phyloP scores from a whole-genome alignment of 805 yeast species.

The Metschnikowia continentalis region DNA sequence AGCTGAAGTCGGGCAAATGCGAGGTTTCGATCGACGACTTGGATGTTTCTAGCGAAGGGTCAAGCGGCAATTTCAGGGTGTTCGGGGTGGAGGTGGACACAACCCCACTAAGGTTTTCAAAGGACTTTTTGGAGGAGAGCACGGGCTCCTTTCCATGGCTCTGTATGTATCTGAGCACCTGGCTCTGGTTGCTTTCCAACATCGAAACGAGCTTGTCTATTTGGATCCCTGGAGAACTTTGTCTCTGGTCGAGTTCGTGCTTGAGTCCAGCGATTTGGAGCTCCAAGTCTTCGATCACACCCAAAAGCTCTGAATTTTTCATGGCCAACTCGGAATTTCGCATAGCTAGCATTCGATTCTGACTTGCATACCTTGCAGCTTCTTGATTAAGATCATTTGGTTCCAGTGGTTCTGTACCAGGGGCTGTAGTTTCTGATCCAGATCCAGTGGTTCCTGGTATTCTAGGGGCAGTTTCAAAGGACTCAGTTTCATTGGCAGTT shows the following conservation, averaged over 20 bases:
- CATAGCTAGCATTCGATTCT: conserved; percentile 58
- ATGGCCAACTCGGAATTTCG: conserved; percentile 51
- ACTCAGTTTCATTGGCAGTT: neutral
- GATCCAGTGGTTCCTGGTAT: neutral
- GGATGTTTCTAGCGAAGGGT: neutral
- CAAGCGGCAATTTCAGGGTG: neutral
- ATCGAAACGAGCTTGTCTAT: neutral
- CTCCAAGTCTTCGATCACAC: conserved; percentile 44
- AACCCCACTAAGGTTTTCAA: neutral
- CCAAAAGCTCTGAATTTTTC: conserved; percentile 51
- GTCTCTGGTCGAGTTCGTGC: conserved; percentile 1
- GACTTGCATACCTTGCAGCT: conserved; percentile 28
- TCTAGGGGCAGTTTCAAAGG: neutral
- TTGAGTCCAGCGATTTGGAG: conserved; percentile 38
- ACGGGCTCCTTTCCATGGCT: neutral
- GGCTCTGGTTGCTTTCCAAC: neutral
- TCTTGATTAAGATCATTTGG: neutral
- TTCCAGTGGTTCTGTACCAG: too few relatives aligned
- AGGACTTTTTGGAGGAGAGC: neutral
- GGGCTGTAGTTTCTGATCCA: neutral
- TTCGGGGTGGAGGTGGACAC: conserved; percentile 4
- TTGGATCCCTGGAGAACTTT: neutral
- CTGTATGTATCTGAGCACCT: neutral
- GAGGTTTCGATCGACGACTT: neutral
- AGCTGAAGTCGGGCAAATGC: neutral